Evolutionary conservation across 331 rosid genomes (phyloP), one percentile per base, ranked within the genome.

Genomic region (Phaseolus coccineus): DNA sequence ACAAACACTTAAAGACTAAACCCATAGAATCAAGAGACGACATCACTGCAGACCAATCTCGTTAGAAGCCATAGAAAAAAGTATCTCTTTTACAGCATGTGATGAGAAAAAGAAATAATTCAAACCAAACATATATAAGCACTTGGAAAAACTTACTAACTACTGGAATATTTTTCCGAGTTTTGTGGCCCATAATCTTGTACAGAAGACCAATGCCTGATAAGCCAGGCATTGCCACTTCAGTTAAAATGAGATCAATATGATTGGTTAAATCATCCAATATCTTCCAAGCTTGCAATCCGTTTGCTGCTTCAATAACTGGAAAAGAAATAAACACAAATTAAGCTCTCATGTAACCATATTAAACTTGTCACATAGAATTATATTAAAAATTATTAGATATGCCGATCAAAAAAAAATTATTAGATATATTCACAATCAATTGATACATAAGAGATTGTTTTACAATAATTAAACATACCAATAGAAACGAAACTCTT

Each of bases 1-100:
- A 95, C 90, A 95, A 87, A 87, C 99, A 95, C 88, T 95, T 91
- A 71, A 95, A 93, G 90, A 93, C 99, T 81, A 91, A 76, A 83
- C 96, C 94, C 97, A 91, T 95, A 65, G 99, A 95, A 70, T 93
- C 99, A 74, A 83, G 95, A 85, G 97, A 91, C 67, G 99, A 95
- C 97, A 94, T 94, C 98, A 92, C 97, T 92, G 97, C 91, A 95
- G 33, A 87, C 77, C 88, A 84, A 85, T 79, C 63, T 57, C 91
- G 87, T 81, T 79, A 85, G 72, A 87, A 73, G 89, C 82, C 84
- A 87, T 79, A 74, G 81, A 73, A 76, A 85, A 82, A 71, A 35
- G 59, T 80, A 71, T 53, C 76, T 69, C 80, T 77, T 81, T 77
- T 35, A 83, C 69, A 77, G 80, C 72, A 84, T 84, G 81, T 77